Percentiles rank a stretch among this genome's conserved stretches.
Conservation (phyloP, 495 filamentous ascomycete species). For the Penicillium coprophilum region DNA sequence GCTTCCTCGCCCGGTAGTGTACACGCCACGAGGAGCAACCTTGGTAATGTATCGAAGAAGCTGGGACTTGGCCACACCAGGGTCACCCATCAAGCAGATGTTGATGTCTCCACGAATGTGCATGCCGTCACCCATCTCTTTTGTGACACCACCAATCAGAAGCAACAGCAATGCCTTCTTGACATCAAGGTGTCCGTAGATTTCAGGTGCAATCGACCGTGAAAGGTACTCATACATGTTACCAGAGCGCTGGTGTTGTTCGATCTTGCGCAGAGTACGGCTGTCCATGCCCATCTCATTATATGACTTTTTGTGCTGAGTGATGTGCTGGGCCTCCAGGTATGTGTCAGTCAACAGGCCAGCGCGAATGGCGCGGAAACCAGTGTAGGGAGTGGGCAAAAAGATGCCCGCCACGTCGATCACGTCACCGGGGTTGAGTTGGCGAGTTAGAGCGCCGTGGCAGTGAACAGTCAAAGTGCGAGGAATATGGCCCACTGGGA, state of each 20-base stretch:
- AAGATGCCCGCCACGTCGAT: slow-evolving; percentile 94
- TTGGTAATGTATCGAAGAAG: slow-evolving; percentile 97
- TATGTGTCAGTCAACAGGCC: slow-evolving; percentile 96
- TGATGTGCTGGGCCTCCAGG: slow-evolving; percentile 88
- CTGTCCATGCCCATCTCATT: slow-evolving; percentile 79
- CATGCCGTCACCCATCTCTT: slow-evolving; percentile 98
- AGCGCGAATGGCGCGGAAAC: slow-evolving; percentile 93
- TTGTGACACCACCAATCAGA: slow-evolving; percentile 93
- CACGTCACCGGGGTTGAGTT: slow-evolving; percentile 90
- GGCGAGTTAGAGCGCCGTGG: slow-evolving; percentile 78
- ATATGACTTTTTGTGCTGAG: slow-evolving; percentile 97
- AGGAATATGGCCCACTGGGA: slow-evolving; percentile 96
- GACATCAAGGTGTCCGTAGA: slow-evolving; percentile 93
- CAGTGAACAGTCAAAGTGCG: slow-evolving; percentile 85
- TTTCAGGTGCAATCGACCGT: slow-evolving; percentile 95
- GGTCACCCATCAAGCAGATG: slow-evolving; percentile 98
- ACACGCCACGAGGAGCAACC: slow-evolving; percentile 94
- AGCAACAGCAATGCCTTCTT: slow-evolving; percentile 96
- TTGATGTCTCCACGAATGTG: slow-evolving; percentile 98
- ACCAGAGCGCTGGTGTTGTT: slow-evolving; percentile 73
- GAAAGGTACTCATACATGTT: slow-evolving; percentile 93
- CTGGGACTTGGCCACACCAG: slow-evolving; percentile 98
- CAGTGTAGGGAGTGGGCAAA: slow-evolving; percentile 94
- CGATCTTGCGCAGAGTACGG: slow-evolving; percentile 74
- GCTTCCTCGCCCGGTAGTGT: slow-evolving; percentile 94